Base-by-base conservation (phyloP, 257 asterid genomes). In the Plantago ovata region DNA sequence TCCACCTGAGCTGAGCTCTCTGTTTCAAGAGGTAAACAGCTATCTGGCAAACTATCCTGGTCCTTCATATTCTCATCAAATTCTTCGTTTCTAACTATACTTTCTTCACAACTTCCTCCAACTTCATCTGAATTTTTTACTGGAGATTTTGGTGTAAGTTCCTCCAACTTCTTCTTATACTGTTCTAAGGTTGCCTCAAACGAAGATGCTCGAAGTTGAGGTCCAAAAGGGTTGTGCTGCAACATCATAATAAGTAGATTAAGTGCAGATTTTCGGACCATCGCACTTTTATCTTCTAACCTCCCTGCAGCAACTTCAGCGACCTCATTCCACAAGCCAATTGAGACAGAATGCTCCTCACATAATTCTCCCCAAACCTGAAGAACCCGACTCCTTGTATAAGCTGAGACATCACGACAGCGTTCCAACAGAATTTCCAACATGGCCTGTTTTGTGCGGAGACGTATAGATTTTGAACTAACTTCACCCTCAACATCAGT, bases 161-260 rank as follows among this genome's bases (percentile, higher is more conserved):
- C 97, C 65, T 73, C 69, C 65, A 92, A 69, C 69, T 85, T 84
- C 80, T 88, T 88, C 78, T 80, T 85, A 74, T 92, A 92, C 75
- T 89, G 95, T 65, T 92, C 95, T 56, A 92, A 61, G n/a, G 98
- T 92, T 65, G 97, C 98, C 73, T 84, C 91, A 77, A 92, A 92
- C 59, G 97, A 85, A 70, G 84, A 61, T 58, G 80, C 77, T 62
- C 91, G 84, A 45, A 92, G 95, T 77, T 88, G 95, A 14, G 98
- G 98, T 15, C 97, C 98, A 63, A 92, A 92, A 56, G 98, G 98
- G 69, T 88, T 92, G 79, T 92, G 98, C 79, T 88, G 98, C 63
- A 92, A 74, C 98, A 92, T 88, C 81, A 77, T 71, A 73, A 92
- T 92, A 54, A 86, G 89, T 66, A 92, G 74, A 82, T 81, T 88